Conservation (phyloP, 2,329 filamentous ascomycete genomes). For the Fusarium musae region DNA sequence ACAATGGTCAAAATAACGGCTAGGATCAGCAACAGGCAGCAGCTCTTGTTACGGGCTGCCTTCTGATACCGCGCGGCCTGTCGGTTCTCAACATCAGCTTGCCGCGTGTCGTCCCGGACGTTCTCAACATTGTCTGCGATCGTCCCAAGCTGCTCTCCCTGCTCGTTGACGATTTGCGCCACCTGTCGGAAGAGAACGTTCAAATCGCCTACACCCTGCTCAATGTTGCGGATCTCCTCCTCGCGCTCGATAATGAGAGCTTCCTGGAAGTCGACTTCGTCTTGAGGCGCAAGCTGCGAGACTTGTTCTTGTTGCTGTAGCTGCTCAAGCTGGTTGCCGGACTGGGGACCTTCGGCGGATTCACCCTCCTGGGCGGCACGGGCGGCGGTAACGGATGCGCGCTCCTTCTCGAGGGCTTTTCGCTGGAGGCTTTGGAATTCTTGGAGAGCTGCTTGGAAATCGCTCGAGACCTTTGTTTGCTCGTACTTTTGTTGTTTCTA, state of each 20-base stretch:
- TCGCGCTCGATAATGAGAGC: conserved; percentile 95
- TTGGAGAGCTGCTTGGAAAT: conserved; percentile 87
- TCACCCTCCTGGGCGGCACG: conserved; percentile 80
- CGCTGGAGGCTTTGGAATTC: conserved; percentile 96
- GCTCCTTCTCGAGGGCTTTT: conserved; percentile 90
- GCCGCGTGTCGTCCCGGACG: conserved; percentile 81
- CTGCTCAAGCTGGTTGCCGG: conserved; percentile 60
- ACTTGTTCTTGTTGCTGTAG: conserved; percentile 75
- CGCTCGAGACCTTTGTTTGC: conserved; percentile 91
- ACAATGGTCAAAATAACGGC: conserved; percentile 91
- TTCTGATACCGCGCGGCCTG: conserved; percentile 93
- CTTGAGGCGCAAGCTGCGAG: conserved; percentile 84
- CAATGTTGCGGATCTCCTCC: conserved; percentile 96
- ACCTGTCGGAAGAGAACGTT: conserved; percentile 98
- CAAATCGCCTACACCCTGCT: conserved; percentile 93
- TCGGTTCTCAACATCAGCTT: conserved; percentile 86
- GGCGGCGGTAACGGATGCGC: conserved; percentile 84
- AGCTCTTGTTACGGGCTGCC: conserved; percentile 93
- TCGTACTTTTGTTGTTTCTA: conserved; percentile 96
- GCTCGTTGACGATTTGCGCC: conserved; percentile 95
- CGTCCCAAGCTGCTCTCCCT: conserved; percentile 87
- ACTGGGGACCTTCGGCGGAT: conserved; percentile 48
- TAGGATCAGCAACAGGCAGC: conserved; percentile 88
- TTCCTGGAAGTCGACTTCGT: conserved; percentile 98
- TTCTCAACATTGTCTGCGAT: conserved; percentile 90